Base-by-base conservation (phyloP, 139 green algal genomes). In the Prasinococcaceae sp. region DNA sequence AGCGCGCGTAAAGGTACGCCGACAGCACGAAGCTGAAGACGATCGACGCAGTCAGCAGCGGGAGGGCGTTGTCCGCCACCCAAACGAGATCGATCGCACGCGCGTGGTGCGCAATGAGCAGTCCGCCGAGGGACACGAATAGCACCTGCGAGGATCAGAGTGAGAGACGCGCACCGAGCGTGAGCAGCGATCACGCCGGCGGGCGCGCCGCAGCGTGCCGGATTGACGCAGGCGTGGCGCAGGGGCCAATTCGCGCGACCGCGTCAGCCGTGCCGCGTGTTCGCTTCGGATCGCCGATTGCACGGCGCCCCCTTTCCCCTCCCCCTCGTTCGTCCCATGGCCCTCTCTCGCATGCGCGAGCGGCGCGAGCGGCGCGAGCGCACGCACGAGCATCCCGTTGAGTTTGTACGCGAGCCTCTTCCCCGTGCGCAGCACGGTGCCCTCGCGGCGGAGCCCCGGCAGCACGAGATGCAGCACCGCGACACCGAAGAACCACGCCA, bases 401-500 rank as follows among this genome's bases (percentile, higher is more conserved):
- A 66, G 26, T 37, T 56, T 55, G 41, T 66, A 66, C 49, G 27
- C 26, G 32, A 66, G 41, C 20, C 41, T 19, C 8, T 36, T 26
- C 14, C 58, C 48, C 23, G 25, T 40, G 17, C 20, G 5, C 8
- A 66, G 40, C 24, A 26, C 16, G 10, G 51, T 37, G 27, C 58
- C 58, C 22, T 58, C 6, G 14, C 47, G 53, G 17, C 23, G 25
- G n/a, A 30, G 23, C 6, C 49, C 48, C 2, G 58, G 58, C 16
- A 66, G 33, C 3, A 52, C 2, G 3, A 60, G 26, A n/a, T 66
- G 58, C 4, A 54, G 3, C 22, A 46, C 35, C 2, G 39, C 37
- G 9, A 12, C 39, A 5, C 25, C 51, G 2, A 20, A 47, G 24
- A 53, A 59, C 47, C 47, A 60, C 14, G 26, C 49, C 3, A 59